Base-by-base conservation (phyloP, 2,329 filamentous ascomycete species). In the Talaromyces sp. region DNA sequence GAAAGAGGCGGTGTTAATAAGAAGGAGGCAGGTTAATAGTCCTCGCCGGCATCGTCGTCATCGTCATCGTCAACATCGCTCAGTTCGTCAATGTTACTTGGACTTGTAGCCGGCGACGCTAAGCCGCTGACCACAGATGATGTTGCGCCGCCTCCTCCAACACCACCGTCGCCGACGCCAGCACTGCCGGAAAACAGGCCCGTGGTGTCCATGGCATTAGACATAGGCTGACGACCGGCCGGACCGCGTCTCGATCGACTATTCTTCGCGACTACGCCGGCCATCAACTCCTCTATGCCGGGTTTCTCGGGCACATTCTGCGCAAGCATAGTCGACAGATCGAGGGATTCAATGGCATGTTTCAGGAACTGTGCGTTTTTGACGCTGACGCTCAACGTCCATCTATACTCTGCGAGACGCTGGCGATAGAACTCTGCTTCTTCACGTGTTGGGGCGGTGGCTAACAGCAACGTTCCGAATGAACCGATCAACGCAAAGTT, bases 401-500 rank as follows among this genome's bases (percentile, higher is more conserved):
- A 99, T 59, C 92, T 87, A 74, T 97, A 98, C 79, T 99, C 94
- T 66, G 88, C 89, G 25, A 98, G 80, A 1, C 94, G 84, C 13
- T 91, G 86, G 43, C 91, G 88, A 78, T 98, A 99, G 84, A 96
- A 98, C 37, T 95, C 92, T 0, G 91, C 92, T 77, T 98, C 94
- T 74, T 97, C 93, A 58, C 88, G 85, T 0, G 91, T 92, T 0
- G 92, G 92, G 0, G 91, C 91, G 0, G 93, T 97, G 10, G 93
- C 92, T 87, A 92, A 94, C 3, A 98, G 85, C 11, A 98, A 82
- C 15, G 91, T 91, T 3, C 93, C 94, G 75, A 98, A 98, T 0
- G 93, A 97, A 63, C 93, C 93, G 72, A 98, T 97, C 11, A 98
- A 84, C 0, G 94, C 93, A 78, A 98, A 97, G 78, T 97, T 97